phyloP scores from a whole-genome alignment of 1,284 basidiomycete genomes.

The Malassezia yamatoensis region DNA sequence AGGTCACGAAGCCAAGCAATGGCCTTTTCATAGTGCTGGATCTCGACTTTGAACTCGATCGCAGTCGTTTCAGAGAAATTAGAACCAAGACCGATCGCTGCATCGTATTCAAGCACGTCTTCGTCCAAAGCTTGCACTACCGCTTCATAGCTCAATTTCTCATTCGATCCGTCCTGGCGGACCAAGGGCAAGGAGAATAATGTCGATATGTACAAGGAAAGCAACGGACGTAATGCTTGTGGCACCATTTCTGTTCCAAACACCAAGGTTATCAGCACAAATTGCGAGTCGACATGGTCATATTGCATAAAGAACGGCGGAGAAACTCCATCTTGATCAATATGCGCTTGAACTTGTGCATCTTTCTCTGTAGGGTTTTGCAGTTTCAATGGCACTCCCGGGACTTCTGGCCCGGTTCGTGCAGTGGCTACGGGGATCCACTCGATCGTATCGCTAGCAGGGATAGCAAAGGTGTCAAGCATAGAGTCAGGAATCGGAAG shows the following conservation, averaged over 20 bases:
- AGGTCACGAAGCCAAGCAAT: constrained; percentile 82
- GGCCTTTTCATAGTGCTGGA: constrained; percentile 66
- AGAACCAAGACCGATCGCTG: constrained; percentile 59
- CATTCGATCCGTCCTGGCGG: constrained; percentile 58
- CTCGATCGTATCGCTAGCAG: constrained; percentile 63
- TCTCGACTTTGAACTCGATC: constrained; percentile 67
- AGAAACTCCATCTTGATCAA: constrained; percentile 60
- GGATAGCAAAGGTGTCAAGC: constrained; percentile 2
- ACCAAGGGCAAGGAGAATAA: constrained; percentile 83
- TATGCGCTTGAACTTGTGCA: constrained; percentile 55
- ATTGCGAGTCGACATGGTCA: constrained; percentile 66
- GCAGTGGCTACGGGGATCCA: constrained; percentile 85
- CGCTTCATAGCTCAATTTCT: constrained; percentile 66
- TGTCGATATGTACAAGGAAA: constrained; percentile 70
- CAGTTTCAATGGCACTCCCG: constrained; percentile 48
- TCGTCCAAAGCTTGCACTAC: constrained; percentile 82
- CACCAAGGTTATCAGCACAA: constrained; percentile 62
- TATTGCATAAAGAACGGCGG: constrained; percentile 87
- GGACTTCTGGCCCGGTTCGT: constrained; percentile 3
- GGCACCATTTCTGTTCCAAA: constrained; percentile 53
- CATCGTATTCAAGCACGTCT: constrained; percentile 79
- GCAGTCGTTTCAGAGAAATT: constrained; percentile 62
- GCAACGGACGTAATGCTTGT: constrained; percentile 52
- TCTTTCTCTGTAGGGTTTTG: neutral
- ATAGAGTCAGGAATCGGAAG: constrained; percentile 62